Base-by-base conservation (phyloP, 176 grass and related monocot genomes). In the Avena insularis region DNA sequence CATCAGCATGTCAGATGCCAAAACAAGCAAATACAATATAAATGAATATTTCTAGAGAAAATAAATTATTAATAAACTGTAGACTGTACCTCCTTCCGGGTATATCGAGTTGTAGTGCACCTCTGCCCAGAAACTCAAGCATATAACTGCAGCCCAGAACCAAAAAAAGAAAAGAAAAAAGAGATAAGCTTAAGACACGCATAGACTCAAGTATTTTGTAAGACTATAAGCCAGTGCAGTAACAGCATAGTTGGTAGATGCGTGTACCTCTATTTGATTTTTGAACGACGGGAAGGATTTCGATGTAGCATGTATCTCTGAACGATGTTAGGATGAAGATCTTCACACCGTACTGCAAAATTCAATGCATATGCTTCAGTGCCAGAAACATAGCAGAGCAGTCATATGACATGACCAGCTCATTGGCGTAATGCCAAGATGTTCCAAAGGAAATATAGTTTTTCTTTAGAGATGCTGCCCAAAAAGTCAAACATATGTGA, bases 301-400 rank as follows among this genome's bases (percentile, higher is more conserved):
- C 96, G 67, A 91, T 95, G 77, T 95, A 98, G 77, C 96, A 98
- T 10, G 96, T 98, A 84, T 98, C 96, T 86, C 90, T 92, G 92
- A 98, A 98, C 40, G 96, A 98, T 88, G 96, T 98, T 49, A 98
- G 87, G 65, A 95, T 88, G 79, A 98, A 98, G 77, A 98, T 91
- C 88, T 92, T 98, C 20, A 98, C 93, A 43, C 96, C 96, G 53
- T 98, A 98, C 96, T 98, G 92, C 90, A 91, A 80, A 80, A 81
- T 35, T 7, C n/a, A 82, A 75, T 62, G 35, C 51, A 82, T 8
- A 75, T 46, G 66, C 12, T 83, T 78, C 10, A 78, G 72, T 90
- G 55, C 48, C 20, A 55, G 31, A 43, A 5, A 27, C 67, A 51
- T 47, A 63, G 66, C 19, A 76, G 61, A 79, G 51, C 43, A 67